These are phyloP conservation scores for Amanita muscaria DNA, from an alignment of 768 basidiomycete species.

Conservation along the genomic window DNA sequence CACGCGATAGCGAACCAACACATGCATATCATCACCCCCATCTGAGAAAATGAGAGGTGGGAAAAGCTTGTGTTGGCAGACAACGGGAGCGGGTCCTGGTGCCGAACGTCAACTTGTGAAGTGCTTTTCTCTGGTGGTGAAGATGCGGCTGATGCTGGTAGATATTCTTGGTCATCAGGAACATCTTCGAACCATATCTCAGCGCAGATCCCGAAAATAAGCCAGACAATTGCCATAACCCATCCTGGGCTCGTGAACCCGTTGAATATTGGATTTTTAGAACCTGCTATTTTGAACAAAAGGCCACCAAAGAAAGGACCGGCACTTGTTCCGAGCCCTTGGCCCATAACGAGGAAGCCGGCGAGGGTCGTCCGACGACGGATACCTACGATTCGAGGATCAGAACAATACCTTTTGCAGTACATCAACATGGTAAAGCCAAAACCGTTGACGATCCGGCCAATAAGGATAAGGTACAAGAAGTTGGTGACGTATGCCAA, in stretches of 20 bases:
- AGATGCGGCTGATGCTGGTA: no score
- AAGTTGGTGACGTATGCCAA: slow-evolving; percentile 49
- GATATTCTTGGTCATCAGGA: slow-evolving; percentile 10
- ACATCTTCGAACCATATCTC: slow-evolving; percentile 33
- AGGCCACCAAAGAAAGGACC: slow-evolving; percentile 60
- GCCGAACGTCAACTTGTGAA: no score
- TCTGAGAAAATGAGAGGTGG: neutral
- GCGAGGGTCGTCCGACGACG: slow-evolving; percentile 55
- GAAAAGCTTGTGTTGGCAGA: neutral
- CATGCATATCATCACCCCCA: slow-evolving; percentile 53
- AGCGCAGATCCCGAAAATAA: slow-evolving; percentile 37
- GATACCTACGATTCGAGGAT: slow-evolving; percentile 58
- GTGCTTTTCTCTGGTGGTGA: no score
- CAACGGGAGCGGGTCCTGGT: neutral
- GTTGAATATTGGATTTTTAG: slow-evolving; percentile 49
- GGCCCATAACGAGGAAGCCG: slow-evolving; percentile 54
- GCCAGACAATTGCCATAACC: slow-evolving; percentile 51
- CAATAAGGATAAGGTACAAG: slow-evolving; percentile 63
- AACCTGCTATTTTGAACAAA: slow-evolving; percentile 48
- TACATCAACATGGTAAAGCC: slow-evolving; percentile 62
- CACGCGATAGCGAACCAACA: slow-evolving; percentile 64
- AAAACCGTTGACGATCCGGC: slow-evolving; percentile 55
- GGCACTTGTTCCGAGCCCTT: slow-evolving; percentile 50
- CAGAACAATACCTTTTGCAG: slow-evolving; percentile 59
- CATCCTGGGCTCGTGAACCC: slow-evolving; percentile 61